Percentiles rank a stretch among this genome's conserved stretches.
Evolutionary conservation across 2,329 filamentous ascomycete genomes (phyloP).

Genomic region (Trichoderma semiorbis): DNA sequence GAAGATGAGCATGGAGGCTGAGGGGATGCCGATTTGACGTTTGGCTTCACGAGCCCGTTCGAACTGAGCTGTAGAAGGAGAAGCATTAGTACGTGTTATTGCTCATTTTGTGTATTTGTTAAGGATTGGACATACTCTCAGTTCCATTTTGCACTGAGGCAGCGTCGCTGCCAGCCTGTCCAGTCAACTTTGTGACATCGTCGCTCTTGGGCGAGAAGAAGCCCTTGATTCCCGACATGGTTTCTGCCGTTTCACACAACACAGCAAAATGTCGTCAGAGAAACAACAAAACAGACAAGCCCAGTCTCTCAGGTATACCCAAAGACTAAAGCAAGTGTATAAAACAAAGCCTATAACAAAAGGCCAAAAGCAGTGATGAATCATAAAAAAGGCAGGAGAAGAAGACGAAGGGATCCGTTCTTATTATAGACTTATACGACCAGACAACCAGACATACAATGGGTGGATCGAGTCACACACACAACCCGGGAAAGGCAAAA

Average conservation of each 20-base stretch:
- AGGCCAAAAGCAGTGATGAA: background rate
- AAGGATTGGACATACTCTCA: background rate
- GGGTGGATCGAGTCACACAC: background rate
- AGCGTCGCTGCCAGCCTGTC: background rate
- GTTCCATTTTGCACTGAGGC: conserved; percentile 13
- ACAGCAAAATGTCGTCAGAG: background rate
- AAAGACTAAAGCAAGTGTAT: background rate
- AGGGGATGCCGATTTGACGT: conserved; percentile 53
- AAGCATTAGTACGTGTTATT: background rate
- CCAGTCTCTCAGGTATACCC: background rate
- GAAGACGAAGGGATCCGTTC: background rate
- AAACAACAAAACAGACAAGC: background rate
- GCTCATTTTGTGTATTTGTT: background rate
- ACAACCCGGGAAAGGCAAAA: background rate
- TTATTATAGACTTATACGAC: conserved; percentile 4
- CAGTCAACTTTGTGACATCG: conserved; percentile 10
- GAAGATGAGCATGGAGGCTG: conserved; percentile 58
- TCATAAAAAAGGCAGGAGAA: background rate
- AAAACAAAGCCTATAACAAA: background rate
- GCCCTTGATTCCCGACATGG: conserved; percentile 4
- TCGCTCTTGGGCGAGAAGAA: background rate
- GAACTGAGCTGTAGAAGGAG: conserved; percentile 28
- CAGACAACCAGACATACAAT: background rate
- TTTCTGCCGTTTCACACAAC: background rate
- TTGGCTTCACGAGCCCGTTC: conserved; percentile 45